Evolutionary conservation across 768 basidiomycete genomes (phyloP).

Genomic region (Clavulina sp.): DNA sequence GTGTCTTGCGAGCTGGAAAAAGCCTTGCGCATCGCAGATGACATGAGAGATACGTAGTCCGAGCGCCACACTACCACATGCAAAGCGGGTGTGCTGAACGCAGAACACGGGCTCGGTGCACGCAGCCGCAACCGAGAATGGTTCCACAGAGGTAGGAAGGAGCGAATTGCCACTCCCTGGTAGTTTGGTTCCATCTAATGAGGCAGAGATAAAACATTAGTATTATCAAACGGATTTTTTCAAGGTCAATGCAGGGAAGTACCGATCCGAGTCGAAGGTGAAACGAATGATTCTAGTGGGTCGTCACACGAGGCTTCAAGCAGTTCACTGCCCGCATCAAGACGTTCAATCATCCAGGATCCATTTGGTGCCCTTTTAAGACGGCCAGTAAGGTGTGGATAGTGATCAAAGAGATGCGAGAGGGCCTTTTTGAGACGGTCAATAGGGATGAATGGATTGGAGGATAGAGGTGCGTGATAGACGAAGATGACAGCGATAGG

Average conservation of each 20-base stretch:
- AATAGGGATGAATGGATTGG: background rate
- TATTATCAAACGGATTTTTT: too few relatives aligned
- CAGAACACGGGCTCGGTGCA: conserved; percentile 8
- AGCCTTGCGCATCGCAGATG: conserved; percentile 13
- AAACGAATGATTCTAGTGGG: background rate
- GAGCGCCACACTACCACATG: conserved; percentile 12
- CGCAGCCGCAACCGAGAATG: conserved; percentile 2
- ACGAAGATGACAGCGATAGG: conserved; percentile 12
- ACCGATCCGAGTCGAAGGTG: background rate
- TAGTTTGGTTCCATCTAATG: too few relatives aligned
- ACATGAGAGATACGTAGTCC: conserved; percentile 12
- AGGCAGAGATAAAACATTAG: too few relatives aligned
- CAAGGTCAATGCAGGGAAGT: conserved; percentile 6
- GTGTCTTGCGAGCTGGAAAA: conserved; percentile 13
- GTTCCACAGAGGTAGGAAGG: conserved; percentile 9
- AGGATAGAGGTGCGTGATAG: conserved; percentile 3
- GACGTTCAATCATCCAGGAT: background rate
- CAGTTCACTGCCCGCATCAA: conserved; percentile 1
- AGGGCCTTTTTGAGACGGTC: background rate
- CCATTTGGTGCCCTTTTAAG: background rate
- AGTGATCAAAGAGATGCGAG: conserved; percentile 9
- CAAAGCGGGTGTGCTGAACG: conserved; percentile 12
- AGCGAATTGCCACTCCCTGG: conserved; percentile 11
- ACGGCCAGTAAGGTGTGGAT: conserved; percentile 14
- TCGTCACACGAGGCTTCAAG: background rate